phyloP scores from a whole-genome alignment of 2,329 filamentous ascomycete species.

The Ramichloridium luteum region DNA sequence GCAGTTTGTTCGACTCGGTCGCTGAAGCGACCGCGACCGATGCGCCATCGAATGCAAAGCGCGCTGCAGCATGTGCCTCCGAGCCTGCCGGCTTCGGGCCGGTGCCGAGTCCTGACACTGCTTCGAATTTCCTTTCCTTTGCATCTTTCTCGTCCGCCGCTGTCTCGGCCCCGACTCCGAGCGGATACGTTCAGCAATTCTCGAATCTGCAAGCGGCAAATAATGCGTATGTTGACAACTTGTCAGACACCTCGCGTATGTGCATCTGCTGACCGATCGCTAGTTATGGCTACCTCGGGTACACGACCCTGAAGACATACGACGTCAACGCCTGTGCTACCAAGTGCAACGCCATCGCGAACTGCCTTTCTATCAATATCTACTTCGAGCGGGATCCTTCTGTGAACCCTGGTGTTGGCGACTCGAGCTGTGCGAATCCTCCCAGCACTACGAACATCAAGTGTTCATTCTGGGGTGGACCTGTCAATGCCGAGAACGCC shows the following conservation, averaged over 20 bases:
- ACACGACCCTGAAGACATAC: conserved; percentile 17
- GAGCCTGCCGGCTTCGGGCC: background rate
- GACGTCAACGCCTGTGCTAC: conserved; percentile 16
- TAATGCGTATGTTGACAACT: conserved; percentile 15
- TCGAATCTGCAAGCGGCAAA: conserved; percentile 18
- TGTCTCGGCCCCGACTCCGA: background rate
- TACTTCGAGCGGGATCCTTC: conserved; percentile 11
- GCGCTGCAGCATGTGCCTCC: too few species aligned
- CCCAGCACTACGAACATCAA: conserved; percentile 17
- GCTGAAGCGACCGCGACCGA: too few species aligned
- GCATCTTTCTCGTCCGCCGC: background rate
- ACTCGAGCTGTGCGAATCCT: conserved; percentile 12
- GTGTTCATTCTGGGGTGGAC: conserved; percentile 21
- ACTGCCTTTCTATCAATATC: conserved; percentile 12
- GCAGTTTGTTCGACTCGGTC: too few species aligned
- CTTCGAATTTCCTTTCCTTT: background rate
- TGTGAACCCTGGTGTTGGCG: conserved; percentile 6
- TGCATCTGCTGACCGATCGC: background rate
- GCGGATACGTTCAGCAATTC: conserved; percentile 13
- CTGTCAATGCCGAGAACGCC: conserved; percentile 14
- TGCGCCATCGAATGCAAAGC: too few species aligned
- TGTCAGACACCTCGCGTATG: too few species aligned
- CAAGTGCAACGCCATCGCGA: conserved; percentile 10
- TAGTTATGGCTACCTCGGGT: conserved; percentile 8
- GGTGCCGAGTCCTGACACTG: background rate